Base-by-base conservation (phyloP, 441 rosid genomes). In the Omphalea diandra region DNA sequence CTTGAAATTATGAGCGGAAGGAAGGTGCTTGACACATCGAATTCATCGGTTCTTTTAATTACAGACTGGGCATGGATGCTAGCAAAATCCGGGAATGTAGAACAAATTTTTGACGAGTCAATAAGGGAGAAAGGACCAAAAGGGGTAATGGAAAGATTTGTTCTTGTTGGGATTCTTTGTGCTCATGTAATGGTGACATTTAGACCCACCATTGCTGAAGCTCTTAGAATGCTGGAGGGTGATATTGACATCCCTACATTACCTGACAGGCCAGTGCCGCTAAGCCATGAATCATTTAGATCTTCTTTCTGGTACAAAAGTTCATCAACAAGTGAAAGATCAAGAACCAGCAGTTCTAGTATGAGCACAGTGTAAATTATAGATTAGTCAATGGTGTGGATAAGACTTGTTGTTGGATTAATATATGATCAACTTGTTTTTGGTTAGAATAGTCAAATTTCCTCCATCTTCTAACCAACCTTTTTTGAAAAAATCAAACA, bases 51-150 rank as follows among this genome's bases (percentile, higher is more conserved):
- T 47, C 41, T 84, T 33, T 40, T 82, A 75, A 83, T 86, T 35
- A 84, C 90, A 1, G 90, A 88, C 56, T 86, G 93, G 93, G 93
- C 86, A 6, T 88, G 86, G 87, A 73, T 2, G 75, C 73, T 77
- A 5, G 83, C 77, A 0, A 84, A 82, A 64, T 70, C 83, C 0
- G 87, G 90, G 5, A 82, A 81, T 10, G 56, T 75, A 8, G 73
- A 79, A 4, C 68, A 76, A 36, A 68, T 77, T 5, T 69, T 84
- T 4, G 90, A 88, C 5, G 83, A 76, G 61, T 60, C 74, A 0
- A 76, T 88, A 22, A 71, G 83, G 46, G 84, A 69, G 15, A 72
- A 68, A 31, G 88, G 87, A 10, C 83, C 90, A 0, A 83, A 68
- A 69, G 82, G 81, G 64, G 69, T 88, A 7, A 86, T 88, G 90